Evolutionary conservation across 352 stramenopile species (phyloP), one percentile per base, ranked within the genome.

Genomic region (Phytopythium delawarense): DNA sequence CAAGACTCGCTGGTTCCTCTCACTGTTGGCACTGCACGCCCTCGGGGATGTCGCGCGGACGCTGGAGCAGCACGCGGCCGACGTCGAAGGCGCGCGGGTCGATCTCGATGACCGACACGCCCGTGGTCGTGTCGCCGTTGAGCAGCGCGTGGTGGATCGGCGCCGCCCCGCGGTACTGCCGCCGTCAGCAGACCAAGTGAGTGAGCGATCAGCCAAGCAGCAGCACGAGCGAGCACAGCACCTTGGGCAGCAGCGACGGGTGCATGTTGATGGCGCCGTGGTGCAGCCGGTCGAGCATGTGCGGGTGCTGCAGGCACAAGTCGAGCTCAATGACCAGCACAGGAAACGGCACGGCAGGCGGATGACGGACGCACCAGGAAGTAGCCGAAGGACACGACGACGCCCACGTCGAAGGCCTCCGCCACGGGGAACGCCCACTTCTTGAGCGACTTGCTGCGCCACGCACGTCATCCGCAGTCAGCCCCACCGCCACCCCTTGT

Each of bases 301-400:
- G 81, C 49, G 80, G 76, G 61, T 94, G 81, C 81, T 91, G 49
- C 50, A 74, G 61, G 51, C 40, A 28, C 35, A 15, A 15, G 1
- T 9, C 7, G 6, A 40, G 35, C 8, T 40, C 9, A 15, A 40
- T 40, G 35, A 15, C 35, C 9, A 15, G 9, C 35, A 15, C 35
- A 11, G 32, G 9, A 53, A 44, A 63, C 25, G 21, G 48, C 35
- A 21, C 25, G 21, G 48, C 35, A 21, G 28, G 9, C 40, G 20
- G 8, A 28, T 6, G 51, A 18, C 35, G 23, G 15, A 63, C 67
- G 40, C 63, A 88, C 80, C 54, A 94, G 58, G 44, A 92, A 92
- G 72, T 94, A 94, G 11, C 88, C 88, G 59, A 96, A 96, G 4
- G 87, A 96, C n/a, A 96, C 87, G 40, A 96, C 88, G 2, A 96